These are phyloP conservation scores for Sphaerulina populicola DNA, from an alignment of 2,329 filamentous ascomycete species.

Conservation along the genomic window DNA sequence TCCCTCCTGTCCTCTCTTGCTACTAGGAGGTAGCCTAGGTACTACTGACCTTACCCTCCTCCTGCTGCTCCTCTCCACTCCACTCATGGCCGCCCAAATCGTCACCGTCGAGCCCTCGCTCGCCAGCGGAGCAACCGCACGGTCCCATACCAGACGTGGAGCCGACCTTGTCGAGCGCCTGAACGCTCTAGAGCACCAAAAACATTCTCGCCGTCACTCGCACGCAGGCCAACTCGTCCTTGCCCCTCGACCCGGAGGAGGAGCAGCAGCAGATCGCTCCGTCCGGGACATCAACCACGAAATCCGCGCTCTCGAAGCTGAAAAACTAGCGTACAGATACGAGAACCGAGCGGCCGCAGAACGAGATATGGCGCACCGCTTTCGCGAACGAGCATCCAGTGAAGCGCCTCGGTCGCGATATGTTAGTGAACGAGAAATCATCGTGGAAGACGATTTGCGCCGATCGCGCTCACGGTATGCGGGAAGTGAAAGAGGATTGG, in stretches of 20 bases:
- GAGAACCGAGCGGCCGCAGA: slow-evolving; percentile 47
- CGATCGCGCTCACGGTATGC: neutral
- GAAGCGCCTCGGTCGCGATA: neutral
- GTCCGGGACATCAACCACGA: slow-evolving; percentile 64
- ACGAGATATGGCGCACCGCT: slow-evolving; percentile 34
- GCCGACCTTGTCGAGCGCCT: slow-evolving; percentile 6
- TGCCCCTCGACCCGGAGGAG: slow-evolving; percentile 10
- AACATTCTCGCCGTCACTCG: slow-evolving; percentile 3
- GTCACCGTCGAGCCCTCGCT: slow-evolving; percentile 5
- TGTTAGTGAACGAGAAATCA: neutral
- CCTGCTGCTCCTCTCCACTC: neutral
- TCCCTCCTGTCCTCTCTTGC: too few relatives aligned
- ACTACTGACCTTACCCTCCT: neutral
- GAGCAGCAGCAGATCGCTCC: slow-evolving; percentile 22
- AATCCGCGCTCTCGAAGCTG: slow-evolving; percentile 61
- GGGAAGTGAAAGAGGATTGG: neutral
- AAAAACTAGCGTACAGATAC: slow-evolving; percentile 51
- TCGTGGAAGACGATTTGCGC: slow-evolving; percentile 1
- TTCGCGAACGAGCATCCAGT: slow-evolving; percentile 34
- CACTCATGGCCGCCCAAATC: neutral
- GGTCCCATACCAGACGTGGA: neutral
- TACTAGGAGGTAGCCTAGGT: too few relatives aligned
- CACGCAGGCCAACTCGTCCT: slow-evolving; percentile 17
- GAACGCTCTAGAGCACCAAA: slow-evolving; percentile 5
- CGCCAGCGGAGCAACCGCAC: neutral